Evolutionary conservation across 805 yeast genomes (phyloP).

Genomic region (Pichia deserticola): DNA sequence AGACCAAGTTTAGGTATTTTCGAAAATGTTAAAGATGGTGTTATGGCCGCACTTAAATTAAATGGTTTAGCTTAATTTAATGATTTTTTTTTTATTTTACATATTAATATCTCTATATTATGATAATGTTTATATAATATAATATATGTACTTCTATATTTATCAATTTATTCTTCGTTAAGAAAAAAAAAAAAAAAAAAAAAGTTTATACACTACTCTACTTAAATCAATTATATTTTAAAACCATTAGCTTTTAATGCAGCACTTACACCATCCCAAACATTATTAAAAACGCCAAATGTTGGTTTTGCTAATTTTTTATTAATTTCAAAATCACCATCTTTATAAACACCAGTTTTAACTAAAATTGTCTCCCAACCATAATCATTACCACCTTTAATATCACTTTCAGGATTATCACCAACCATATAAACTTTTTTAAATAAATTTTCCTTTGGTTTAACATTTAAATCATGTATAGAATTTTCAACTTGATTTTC

Average conservation of each 20-base stretch:
- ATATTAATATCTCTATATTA: too few species aligned
- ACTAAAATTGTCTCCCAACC: constrained; percentile 89
- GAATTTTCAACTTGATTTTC: constrained; percentile 12
- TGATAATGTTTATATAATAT: too few species aligned
- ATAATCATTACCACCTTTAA: constrained; percentile 75
- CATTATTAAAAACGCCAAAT: constrained; percentile 43
- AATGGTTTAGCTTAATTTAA: constrained; percentile 12
- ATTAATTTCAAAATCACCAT: constrained; percentile 38
- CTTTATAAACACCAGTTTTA: constrained; percentile 79
- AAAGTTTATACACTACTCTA: background rate
- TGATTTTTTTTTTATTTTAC: background rate
- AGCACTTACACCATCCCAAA: constrained; percentile 35
- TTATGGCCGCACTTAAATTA: constrained; percentile 21
- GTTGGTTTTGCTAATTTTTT: constrained; percentile 34
- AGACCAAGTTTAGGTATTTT: constrained; percentile 44
- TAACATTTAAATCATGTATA: constrained; percentile 37
- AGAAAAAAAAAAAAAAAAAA: too few species aligned
- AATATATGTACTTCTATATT: too few species aligned
- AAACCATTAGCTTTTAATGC: constrained; percentile 14
- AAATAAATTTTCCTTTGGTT: constrained; percentile 35
- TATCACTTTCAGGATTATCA: constrained; percentile 92
- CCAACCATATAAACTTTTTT: constrained; percentile 87
- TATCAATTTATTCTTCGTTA: background rate
- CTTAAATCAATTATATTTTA: background rate
- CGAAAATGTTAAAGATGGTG: constrained; percentile 42